Percentiles rank a stretch among this genome's conserved stretches.
phyloP scores from a whole-genome alignment of 352 stramenopile species.

The Globisporangium apiculatum region DNA sequence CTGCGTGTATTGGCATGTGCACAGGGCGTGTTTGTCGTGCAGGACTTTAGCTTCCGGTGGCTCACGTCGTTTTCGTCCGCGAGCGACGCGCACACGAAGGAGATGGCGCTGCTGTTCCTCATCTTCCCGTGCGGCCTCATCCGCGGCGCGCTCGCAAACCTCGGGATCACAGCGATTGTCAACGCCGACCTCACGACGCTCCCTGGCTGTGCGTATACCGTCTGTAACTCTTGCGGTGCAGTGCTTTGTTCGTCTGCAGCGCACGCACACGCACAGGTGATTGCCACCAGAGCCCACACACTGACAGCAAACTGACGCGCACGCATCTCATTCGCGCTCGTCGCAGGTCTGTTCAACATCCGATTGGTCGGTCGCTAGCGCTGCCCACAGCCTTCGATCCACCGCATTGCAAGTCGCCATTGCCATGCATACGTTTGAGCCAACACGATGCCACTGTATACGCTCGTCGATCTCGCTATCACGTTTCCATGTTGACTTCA shows the following conservation, averaged over 20 bases:
- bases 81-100: constrained; percentile 76
- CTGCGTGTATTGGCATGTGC: not conserved
- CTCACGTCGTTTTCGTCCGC: constrained; percentile 75
- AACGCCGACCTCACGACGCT: constrained; percentile 91
- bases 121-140: constrained; percentile 95
- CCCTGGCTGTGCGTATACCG: constrained; percentile 78
- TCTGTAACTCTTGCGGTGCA: too few relatives aligned
- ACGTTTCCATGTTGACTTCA: too few relatives aligned
- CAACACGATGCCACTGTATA: too few relatives aligned
- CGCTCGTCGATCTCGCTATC: too few relatives aligned
- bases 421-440: too few relatives aligned
- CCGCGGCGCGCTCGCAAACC: constrained; percentile 90
- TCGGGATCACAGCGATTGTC: constrained; percentile 93
- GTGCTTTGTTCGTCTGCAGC: too few relatives aligned
- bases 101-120: constrained; percentile 91
- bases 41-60: constrained; percentile 94
- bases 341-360: constrained; percentile 87
- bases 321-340: too few relatives aligned
- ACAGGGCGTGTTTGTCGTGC: constrained; percentile 91
- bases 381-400: too few relatives aligned
- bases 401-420: too few relatives aligned
- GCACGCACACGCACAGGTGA: too few relatives aligned
- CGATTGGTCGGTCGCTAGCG: constrained; percentile 32
- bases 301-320: too few relatives aligned
- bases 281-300: too few relatives aligned